phyloP scores from a whole-genome alignment of 129 eudicot species.

The Gnaphalium uliginosum region DNA sequence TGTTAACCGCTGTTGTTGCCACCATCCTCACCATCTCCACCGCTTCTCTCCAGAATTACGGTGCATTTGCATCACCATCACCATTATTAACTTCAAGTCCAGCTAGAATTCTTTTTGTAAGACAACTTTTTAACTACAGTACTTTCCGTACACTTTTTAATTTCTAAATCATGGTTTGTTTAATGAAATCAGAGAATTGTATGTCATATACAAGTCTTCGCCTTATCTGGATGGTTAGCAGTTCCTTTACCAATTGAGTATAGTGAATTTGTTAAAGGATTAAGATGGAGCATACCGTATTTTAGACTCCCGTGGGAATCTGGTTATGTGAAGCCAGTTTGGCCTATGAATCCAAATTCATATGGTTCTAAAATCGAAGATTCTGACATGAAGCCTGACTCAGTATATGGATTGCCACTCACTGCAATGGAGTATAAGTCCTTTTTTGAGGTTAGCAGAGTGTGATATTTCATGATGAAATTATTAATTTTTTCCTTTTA shows the following conservation, averaged over 20 bases:
- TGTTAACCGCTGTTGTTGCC: constrained; percentile 60
- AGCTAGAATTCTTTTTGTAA: constrained; percentile 75
- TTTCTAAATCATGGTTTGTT: constrained; percentile 1
- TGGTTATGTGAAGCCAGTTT: constrained; percentile 42
- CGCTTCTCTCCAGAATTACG: constrained; percentile 65
- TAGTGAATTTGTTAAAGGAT: constrained; percentile 70
- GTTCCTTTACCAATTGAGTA: constrained; percentile 89
- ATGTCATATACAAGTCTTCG: constrained; percentile 83
- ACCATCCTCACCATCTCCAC: constrained; percentile 75
- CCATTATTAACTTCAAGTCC: constrained; percentile 61
- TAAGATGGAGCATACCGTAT: constrained; percentile 96
- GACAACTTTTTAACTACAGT: constrained; percentile 17
- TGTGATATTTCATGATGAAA: constrained; percentile 1
- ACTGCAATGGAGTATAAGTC: constrained; percentile 72
- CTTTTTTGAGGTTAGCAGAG: constrained; percentile 67
- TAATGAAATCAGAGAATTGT: constrained; percentile 65
- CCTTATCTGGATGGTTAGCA: constrained; percentile 83
- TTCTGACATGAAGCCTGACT: constrained; percentile 33
- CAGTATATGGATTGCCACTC: constrained; percentile 74
- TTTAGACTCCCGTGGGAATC: constrained; percentile 88
- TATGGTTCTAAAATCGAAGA: constrained; percentile 37
- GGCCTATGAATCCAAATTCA: constrained; percentile 44
- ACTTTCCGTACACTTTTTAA: background rate
- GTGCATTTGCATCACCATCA: constrained; percentile 62
- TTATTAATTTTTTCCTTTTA: background rate